Conservation (phyloP, 805 yeast species). For the Teunomyces aglyptinius region DNA sequence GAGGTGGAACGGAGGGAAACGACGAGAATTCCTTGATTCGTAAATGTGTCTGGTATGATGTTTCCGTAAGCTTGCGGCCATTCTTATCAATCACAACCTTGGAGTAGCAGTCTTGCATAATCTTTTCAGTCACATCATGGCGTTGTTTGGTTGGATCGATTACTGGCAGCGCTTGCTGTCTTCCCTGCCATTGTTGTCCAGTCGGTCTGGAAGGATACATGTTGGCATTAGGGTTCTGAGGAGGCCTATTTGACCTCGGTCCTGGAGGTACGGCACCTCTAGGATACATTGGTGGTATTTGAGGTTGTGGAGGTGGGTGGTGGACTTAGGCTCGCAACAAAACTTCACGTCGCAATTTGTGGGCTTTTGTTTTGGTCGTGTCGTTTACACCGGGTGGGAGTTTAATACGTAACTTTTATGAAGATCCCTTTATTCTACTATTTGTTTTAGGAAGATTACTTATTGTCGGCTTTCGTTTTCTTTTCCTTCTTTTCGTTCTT, state of each 20-base stretch:
- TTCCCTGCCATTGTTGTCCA: not conserved
- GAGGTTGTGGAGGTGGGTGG: not conserved
- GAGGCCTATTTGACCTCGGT: constrained; percentile 2
- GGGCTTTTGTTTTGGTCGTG: constrained; percentile 2
- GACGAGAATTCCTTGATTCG: constrained; percentile 71
- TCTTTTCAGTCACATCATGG: constrained; percentile 25
- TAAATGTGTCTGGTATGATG: constrained; percentile 71
- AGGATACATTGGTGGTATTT: not conserved
- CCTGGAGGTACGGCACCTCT: constrained; percentile 1
- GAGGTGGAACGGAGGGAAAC: constrained; percentile 69
- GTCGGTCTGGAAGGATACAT: not conserved
- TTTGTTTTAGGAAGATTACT: not conserved
- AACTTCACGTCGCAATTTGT: not conserved
- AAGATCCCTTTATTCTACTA: constrained; percentile 1
- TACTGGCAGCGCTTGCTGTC: constrained; percentile 1
- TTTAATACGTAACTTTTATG: too few relatives aligned
- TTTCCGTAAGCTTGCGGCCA: constrained; percentile 23
- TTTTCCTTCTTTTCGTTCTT: constrained; percentile 4
- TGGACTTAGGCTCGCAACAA: not conserved
- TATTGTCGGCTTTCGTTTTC: not conserved
- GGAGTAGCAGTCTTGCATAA: constrained; percentile 39
- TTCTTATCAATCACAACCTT: constrained; percentile 22
- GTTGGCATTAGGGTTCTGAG: not conserved
- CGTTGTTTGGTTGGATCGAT: constrained; percentile 6
- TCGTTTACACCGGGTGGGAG: not conserved